Evolutionary conservation across 345 rosid species (phyloP).

Genomic region (Populus alba): DNA sequence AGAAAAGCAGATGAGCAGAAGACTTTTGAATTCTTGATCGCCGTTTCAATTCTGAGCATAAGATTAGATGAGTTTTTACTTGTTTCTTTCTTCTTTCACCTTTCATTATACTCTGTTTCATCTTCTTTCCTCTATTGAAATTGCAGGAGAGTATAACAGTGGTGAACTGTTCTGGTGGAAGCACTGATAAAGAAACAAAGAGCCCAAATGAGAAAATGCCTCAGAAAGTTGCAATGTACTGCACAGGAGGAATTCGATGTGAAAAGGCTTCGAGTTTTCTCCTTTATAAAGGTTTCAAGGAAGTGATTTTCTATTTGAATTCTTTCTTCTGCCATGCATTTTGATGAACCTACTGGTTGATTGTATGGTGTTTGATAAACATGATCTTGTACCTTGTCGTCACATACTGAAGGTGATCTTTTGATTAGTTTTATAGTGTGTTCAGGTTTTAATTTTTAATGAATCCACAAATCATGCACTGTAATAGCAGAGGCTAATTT

Average conservation of each 20-base stretch:
- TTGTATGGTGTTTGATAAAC: background rate
- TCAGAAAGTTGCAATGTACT: constrained; percentile 83
- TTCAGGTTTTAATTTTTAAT: no score
- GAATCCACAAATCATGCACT: background rate
- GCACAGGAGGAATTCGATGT: constrained; percentile 95
- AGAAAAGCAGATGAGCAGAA: no score
- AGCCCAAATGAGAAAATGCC: constrained; percentile 39
- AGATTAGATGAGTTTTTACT: no score
- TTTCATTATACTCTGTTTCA: no score
- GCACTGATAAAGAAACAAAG: constrained; percentile 17
- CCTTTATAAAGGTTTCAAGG: constrained; percentile 73
- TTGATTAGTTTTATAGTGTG: no score
- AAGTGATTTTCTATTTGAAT: constrained; percentile 44
- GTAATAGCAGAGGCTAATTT: background rate
- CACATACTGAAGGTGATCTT: background rate
- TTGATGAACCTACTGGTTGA: background rate
- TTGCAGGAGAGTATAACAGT: no score
- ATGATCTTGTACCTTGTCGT: background rate
- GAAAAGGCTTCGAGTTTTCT: constrained; percentile 97
- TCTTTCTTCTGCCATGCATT: background rate
- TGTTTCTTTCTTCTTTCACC: no score
- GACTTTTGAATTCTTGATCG: no score
- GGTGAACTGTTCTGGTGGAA: constrained; percentile 25
- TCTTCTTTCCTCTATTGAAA: no score
- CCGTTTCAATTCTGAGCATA: no score